phyloP scores from a whole-genome alignment of 228 moss, liverwort and hornwort species.

The Sphagnum magellanicum region DNA sequence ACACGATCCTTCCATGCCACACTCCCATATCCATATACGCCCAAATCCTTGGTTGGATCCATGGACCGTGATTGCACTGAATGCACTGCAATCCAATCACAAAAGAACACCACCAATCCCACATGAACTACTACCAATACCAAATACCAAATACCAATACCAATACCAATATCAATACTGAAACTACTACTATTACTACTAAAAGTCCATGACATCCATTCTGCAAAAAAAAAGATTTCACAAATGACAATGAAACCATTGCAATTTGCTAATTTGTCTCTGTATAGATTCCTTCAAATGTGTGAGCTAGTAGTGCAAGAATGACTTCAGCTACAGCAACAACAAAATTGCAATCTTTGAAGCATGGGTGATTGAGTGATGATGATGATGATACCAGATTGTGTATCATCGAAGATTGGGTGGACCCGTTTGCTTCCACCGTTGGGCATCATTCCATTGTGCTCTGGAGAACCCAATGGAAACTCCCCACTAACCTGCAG shows the following conservation, averaged over 20 bases:
- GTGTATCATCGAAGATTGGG: too few relatives aligned
- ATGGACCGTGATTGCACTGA: conserved; percentile 25
- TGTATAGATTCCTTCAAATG: not conserved
- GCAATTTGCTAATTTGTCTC: not conserved
- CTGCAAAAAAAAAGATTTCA: too few relatives aligned
- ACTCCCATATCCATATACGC: conserved; percentile 58
- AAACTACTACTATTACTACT: not conserved
- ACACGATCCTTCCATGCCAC: conserved; percentile 83
- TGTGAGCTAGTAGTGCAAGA: not conserved
- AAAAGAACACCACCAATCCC: not conserved
- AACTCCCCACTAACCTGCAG: too few relatives aligned
- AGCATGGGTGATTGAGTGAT: too few relatives aligned
- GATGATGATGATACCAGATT: too few relatives aligned
- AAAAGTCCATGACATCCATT: not conserved
- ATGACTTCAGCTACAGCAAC: too few relatives aligned
- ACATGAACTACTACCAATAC: not conserved
- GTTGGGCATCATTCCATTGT: too few relatives aligned
- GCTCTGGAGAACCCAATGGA: too few relatives aligned
- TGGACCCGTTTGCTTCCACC: too few relatives aligned
- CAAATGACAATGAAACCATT: not conserved
- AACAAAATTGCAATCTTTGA: too few relatives aligned
- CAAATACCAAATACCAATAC: not conserved
- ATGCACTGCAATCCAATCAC: conserved; percentile 10
- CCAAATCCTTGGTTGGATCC: conserved; percentile 56
- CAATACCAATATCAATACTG: not conserved